A percentile compares a stretch with the other conserved stretches of the same genome.
Evolutionary conservation across 2,329 filamentous ascomycete genomes (phyloP).

Genomic region (Penicillium sp.): DNA sequence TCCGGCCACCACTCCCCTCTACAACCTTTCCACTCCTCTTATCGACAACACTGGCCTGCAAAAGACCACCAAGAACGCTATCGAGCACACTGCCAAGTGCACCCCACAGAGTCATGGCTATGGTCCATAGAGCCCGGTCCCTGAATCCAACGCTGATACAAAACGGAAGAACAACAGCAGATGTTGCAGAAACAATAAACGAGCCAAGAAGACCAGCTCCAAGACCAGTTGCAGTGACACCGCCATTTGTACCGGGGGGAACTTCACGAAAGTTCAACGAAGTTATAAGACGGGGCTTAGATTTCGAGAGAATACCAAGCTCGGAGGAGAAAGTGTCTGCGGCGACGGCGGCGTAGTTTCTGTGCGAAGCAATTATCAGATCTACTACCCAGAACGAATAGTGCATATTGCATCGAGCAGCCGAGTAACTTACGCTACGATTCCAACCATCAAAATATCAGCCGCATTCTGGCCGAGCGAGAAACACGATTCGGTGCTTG

Average conservation of each 20-base stretch:
- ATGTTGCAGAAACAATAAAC: constrained; percentile 65
- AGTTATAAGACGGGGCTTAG: constrained; percentile 79
- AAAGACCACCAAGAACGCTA: constrained; percentile 77
- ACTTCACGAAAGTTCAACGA: constrained; percentile 73
- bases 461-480: constrained; percentile 31
- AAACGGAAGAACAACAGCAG: constrained; percentile 67
- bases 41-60: constrained; percentile 86
- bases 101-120: constrained; percentile 68
- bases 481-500: constrained; percentile 38
- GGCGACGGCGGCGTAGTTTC: constrained; percentile 85
- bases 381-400: background rate
- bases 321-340: constrained; percentile 96
- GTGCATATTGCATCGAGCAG: background rate
- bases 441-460: constrained; percentile 42
- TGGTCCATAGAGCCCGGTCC: constrained; percentile 49
- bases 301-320: constrained; percentile 81
- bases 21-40: constrained; percentile 81
- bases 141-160: constrained; percentile 57
- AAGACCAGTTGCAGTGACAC: constrained; percentile 75
- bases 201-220: constrained; percentile 72
- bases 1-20: constrained; percentile 74
- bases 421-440: constrained; percentile 38
- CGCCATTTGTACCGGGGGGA: constrained; percentile 89
- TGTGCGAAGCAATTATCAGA: constrained; percentile 12
- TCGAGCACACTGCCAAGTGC: constrained; percentile 79